A percentile compares a stretch with the other conserved stretches of the same genome.
These are phyloP conservation scores for Singerocomus rubriflavus DNA, from an alignment of 1,284 basidiomycete genomes.

Conservation along the genomic window DNA sequence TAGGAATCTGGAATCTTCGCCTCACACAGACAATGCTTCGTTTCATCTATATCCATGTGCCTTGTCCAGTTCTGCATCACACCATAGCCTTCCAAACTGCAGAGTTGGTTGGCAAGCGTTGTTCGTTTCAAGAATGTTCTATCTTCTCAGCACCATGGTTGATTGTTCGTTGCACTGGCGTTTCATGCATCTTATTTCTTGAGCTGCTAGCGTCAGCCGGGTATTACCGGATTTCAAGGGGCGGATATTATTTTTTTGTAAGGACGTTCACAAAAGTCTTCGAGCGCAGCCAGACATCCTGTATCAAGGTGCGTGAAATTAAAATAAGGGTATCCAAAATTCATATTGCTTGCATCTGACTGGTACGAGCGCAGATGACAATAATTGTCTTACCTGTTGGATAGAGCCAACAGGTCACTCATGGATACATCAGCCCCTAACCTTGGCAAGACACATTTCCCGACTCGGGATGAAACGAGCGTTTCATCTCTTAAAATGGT, in stretches of 20 bases:
- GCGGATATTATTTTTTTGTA: too few species aligned
- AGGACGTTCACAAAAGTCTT: neutral
- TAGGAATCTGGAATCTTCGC: neutral
- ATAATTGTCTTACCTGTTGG: neutral
- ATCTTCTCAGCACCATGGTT: conserved; percentile 1
- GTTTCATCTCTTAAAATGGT: conserved; percentile 17
- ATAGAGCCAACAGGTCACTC: neutral
- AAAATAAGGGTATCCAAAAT: neutral
- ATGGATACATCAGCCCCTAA: neutral
- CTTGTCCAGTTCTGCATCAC: neutral
- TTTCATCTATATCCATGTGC: conserved; percentile 4
- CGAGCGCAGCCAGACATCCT: neutral
- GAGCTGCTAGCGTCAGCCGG: neutral
- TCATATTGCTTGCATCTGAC: neutral
- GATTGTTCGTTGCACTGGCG: neutral
- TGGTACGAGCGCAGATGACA: neutral
- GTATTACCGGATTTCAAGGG: conserved; percentile 13
- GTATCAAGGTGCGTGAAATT: conserved; percentile 2
- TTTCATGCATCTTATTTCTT: conserved; percentile 3
- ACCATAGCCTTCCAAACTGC: neutral
- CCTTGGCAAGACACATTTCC: neutral
- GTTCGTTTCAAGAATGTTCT: neutral
- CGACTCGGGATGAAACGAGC: conserved; percentile 19
- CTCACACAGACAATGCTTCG: conserved; percentile 1
- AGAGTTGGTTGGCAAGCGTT: neutral